Conservation (phyloP, 1,284 basidiomycete species). For the Mycosarcoma mackinlayi region DNA sequence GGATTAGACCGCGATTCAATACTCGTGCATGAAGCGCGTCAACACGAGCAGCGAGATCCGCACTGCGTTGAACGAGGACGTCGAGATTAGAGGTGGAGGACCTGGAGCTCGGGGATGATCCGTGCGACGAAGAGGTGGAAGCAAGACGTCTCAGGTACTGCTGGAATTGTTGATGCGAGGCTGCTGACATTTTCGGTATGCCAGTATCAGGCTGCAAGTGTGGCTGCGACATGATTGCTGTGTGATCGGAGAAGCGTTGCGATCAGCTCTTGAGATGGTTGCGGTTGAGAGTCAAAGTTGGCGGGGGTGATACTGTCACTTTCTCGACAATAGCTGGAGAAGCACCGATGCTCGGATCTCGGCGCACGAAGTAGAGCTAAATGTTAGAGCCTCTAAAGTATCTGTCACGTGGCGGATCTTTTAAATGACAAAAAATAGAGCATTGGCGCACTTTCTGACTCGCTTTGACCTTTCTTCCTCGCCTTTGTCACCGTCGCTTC, state of each 20-base stretch:
- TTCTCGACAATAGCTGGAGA: not conserved
- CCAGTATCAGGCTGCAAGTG: not conserved
- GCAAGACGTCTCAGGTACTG: constrained; percentile 26
- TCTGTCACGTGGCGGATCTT: constrained; percentile 4
- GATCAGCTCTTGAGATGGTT: not conserved
- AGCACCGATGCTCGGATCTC: constrained; percentile 4
- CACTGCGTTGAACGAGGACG: constrained; percentile 10
- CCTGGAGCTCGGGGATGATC: constrained; percentile 1
- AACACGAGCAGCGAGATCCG: constrained; percentile 3
- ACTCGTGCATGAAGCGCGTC: constrained; percentile 15
- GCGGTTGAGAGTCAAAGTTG: not conserved
- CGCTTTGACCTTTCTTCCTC: constrained; percentile 1
- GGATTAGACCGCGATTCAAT: not conserved
- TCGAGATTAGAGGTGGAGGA: constrained; percentile 4
- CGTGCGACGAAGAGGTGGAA: constrained; percentile 10
- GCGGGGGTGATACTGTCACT: constrained; percentile 5
- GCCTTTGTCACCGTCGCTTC: not conserved
- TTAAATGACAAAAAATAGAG: not conserved
- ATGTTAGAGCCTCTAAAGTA: constrained; percentile 4
- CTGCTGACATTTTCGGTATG: constrained; percentile 12
- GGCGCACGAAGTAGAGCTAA: not conserved
- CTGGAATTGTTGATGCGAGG: constrained; percentile 22
- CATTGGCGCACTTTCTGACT: not conserved
- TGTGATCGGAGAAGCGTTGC: not conserved
- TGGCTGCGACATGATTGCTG: not conserved